Conservation (phyloP, 495 filamentous ascomycete genomes). For the Penicillium longicatenatum region DNA sequence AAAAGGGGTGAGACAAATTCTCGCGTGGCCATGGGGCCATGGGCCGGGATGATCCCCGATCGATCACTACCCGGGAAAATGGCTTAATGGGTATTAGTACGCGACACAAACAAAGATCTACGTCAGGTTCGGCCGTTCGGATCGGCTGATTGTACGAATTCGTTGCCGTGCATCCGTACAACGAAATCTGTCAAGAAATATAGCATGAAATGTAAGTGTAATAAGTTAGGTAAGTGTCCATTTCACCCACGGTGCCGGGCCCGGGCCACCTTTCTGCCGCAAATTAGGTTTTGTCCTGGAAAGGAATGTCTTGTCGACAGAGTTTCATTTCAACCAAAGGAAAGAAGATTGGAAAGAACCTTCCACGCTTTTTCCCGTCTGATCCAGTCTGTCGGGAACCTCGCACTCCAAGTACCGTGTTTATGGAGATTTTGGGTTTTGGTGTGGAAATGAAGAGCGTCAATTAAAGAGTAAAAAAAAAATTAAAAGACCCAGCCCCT, state of each 20-base stretch:
- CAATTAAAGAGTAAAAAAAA: neutral
- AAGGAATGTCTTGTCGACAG: slow-evolving; percentile 25
- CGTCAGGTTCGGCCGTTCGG: neutral
- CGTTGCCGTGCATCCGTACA: neutral
- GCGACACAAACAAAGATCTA: neutral
- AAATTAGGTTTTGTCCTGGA: slow-evolving; percentile 15
- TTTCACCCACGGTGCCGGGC: slow-evolving; percentile 1
- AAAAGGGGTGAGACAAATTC: slow-evolving; percentile 13
- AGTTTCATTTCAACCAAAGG: slow-evolving; percentile 5
- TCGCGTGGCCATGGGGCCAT: slow-evolving; percentile 25
- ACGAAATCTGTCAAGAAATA: too few relatives aligned
- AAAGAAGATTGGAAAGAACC: neutral
- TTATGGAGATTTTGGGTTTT: neutral
- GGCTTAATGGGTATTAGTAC: slow-evolving; percentile 8
- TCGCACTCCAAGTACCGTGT: neutral
- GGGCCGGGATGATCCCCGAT: slow-evolving; percentile 35
- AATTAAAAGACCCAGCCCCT: neutral
- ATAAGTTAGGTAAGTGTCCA: neutral
- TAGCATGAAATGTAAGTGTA: too few relatives aligned
- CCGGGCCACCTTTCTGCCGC: slow-evolving; percentile 16
- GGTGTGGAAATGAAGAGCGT: slow-evolving; percentile 3
- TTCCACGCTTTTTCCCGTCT: neutral
- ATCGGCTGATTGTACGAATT: neutral
- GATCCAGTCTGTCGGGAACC: neutral
- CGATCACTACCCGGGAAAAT: slow-evolving; percentile 27